Percentiles rank a stretch among this genome's conserved stretches.
Evolutionary conservation across 805 yeast genomes (phyloP).

Genomic region (Candida railenensis): DNA sequence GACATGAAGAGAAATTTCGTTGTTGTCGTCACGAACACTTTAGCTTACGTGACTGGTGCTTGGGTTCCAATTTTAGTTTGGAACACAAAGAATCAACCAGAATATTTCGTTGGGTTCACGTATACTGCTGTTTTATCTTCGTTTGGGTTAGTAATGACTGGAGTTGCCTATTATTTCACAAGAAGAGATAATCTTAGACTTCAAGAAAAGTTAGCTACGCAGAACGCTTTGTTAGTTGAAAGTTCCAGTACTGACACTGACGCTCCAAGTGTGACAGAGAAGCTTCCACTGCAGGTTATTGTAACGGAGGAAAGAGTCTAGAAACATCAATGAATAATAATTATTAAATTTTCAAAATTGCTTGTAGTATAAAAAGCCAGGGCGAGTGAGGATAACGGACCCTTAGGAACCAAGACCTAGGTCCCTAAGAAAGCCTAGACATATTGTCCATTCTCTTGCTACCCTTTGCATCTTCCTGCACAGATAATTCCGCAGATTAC

Average conservation of each 20-base stretch:
- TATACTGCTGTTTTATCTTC: slow-evolving; percentile 31
- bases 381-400: too few relatives aligned
- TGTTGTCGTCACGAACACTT: slow-evolving; percentile 36
- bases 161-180: slow-evolving; percentile 22
- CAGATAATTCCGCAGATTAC: too few relatives aligned
- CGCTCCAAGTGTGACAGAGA: not conserved
- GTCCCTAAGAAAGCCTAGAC: too few relatives aligned
- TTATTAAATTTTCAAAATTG: too few relatives aligned
- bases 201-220: not conserved
- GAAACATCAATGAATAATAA: too few relatives aligned
- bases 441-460: too few relatives aligned
- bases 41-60: slow-evolving; percentile 39
- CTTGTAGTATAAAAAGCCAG: too few relatives aligned
- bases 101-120: slow-evolving; percentile 31
- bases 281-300: too few relatives aligned
- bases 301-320: too few relatives aligned
- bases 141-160: slow-evolving; percentile 30
- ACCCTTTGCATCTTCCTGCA: too few relatives aligned
- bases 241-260: not conserved
- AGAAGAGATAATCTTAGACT: slow-evolving; percentile 21
- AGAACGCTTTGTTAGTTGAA: not conserved
- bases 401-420: too few relatives aligned
- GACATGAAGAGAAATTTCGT: slow-evolving; percentile 42
- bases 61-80: slow-evolving; percentile 41
- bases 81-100: slow-evolving; percentile 34